Percentiles rank a stretch among this genome's conserved stretches.
These are phyloP conservation scores for Cladophialophora yegresii DNA, from an alignment of 2,329 filamentous ascomycete genomes.

Conservation along the genomic window DNA sequence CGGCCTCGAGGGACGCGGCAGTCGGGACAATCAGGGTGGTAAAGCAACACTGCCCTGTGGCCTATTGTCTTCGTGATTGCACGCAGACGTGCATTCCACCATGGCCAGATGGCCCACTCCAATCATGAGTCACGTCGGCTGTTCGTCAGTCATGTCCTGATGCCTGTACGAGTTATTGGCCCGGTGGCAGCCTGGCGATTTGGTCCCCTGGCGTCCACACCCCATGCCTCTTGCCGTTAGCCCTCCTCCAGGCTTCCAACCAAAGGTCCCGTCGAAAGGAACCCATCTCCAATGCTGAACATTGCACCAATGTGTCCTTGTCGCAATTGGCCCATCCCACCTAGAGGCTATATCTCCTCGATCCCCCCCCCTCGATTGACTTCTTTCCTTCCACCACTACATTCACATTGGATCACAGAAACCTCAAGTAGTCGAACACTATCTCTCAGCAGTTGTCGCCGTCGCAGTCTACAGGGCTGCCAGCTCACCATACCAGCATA, in stretches of 20 bases:
- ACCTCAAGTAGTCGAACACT: not conserved
- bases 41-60: not conserved
- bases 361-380: conserved; percentile 20
- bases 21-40: conserved; percentile 8
- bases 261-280: conserved; percentile 25
- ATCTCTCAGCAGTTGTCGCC: conserved; percentile 3
- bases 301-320: conserved; percentile 22
- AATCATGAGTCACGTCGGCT: conserved; percentile 24
- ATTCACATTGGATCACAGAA: conserved; percentile 9
- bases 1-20: conserved; percentile 1
- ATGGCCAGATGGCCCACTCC: not conserved
- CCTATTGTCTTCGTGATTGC: conserved; percentile 2
- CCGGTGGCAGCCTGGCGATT: conserved; percentile 31
- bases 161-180: conserved; percentile 9
- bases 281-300: conserved; percentile 15
- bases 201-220: conserved; percentile 8
- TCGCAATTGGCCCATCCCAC: conserved; percentile 26
- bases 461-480: conserved; percentile 28
- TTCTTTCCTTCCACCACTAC: conserved; percentile 10
- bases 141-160: conserved; percentile 7
- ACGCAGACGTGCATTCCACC: not conserved
- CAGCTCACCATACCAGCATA: conserved; percentile 2
- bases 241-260: conserved; percentile 28
- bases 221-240: conserved; percentile 8
- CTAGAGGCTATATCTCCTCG: conserved; percentile 31